phyloP scores from a whole-genome alignment of 1,139 yeast genomes.

The Yamadazyma aaseri region DNA sequence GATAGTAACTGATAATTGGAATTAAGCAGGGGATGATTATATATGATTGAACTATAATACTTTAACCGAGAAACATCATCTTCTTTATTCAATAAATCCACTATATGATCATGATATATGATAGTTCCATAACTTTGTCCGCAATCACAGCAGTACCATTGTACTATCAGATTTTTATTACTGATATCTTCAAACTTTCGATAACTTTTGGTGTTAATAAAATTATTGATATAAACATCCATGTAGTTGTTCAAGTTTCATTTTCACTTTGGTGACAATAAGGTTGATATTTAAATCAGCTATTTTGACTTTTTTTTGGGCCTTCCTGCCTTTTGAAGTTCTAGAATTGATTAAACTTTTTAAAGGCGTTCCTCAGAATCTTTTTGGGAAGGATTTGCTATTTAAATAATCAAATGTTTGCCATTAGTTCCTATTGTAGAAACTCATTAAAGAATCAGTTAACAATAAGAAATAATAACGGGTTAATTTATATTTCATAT shows the following conservation, averaged over 20 bases:
- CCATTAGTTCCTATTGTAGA: too few species aligned
- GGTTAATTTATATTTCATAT: too few species aligned
- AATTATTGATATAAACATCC: constrained; percentile 9
- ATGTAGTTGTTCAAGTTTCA: too few species aligned
- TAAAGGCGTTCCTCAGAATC: constrained; percentile 3
- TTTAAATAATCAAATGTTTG: neutral
- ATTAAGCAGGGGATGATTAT: constrained; percentile 8
- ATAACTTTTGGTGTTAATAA: constrained; percentile 5
- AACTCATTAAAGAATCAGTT: too few species aligned
- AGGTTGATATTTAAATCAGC: too few species aligned
- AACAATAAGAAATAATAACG: too few species aligned
- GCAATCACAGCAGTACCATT: constrained; percentile 55
- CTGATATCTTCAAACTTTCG: constrained; percentile 6
- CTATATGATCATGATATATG: constrained; percentile 22
- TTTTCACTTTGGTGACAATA: too few species aligned
- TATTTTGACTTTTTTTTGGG: too few species aligned
- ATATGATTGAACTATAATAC: constrained; percentile 31
- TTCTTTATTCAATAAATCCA: constrained; percentile 7
- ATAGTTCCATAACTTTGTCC: constrained; percentile 51
- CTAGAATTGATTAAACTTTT: constrained; percentile 5
- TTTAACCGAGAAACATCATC: constrained; percentile 19
- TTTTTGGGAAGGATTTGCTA: constrained; percentile 1
- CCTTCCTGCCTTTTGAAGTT: too few species aligned
- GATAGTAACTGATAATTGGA: constrained; percentile 8
- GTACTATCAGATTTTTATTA: constrained; percentile 38